Evolutionary conservation across 495 filamentous ascomycete species (phyloP), one percentile per base, ranked within the genome.

Genomic region (Xylaria grammica): DNA sequence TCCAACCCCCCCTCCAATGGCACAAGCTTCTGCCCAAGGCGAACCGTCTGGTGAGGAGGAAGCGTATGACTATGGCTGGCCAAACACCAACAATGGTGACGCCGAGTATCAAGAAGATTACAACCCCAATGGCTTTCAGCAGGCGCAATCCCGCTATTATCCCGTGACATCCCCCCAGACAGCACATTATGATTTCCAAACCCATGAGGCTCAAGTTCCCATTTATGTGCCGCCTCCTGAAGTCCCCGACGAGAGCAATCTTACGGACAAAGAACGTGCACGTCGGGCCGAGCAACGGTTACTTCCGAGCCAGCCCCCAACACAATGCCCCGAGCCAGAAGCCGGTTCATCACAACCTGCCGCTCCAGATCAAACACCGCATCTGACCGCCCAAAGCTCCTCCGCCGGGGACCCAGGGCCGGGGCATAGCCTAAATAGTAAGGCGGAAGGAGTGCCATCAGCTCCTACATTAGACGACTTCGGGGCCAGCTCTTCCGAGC

Each of bases 211-310:
- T 7, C 67, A 70, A 56, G 67, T 72, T 38, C 75, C 81, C 3
- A 69, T 70, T 4, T 81, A 83, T 36, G 68, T 86, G 4, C 83
- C 87, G 13, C 82, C 82, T 13, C 89, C 87, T 10, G 80, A 86
- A 32, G 17, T 84, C 19, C 65, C 73, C 9, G 67, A 80, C 1
- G 85, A 89, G 40, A 84, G 83, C 52, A 79, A 79, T 20, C 72
- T 86, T 11, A 86, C 85, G 29, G 91, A 94, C 63, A 94, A 94
- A 71, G 82, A 87, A 40, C 85, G 89, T 49, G 69, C 91, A 51
- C 83, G 86, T 36, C 83, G 79, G 45, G 89, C 89, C 8, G 90
- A 94, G 74, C 81, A 88, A 68, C 82, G 82, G 38, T 76, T 93
- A 24, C 76, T 94, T 0, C 91, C 91, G 15, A 93, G 90, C 68